Conservation (phyloP, 768 basidiomycete species). For the Collybiopsis confluens region DNA sequence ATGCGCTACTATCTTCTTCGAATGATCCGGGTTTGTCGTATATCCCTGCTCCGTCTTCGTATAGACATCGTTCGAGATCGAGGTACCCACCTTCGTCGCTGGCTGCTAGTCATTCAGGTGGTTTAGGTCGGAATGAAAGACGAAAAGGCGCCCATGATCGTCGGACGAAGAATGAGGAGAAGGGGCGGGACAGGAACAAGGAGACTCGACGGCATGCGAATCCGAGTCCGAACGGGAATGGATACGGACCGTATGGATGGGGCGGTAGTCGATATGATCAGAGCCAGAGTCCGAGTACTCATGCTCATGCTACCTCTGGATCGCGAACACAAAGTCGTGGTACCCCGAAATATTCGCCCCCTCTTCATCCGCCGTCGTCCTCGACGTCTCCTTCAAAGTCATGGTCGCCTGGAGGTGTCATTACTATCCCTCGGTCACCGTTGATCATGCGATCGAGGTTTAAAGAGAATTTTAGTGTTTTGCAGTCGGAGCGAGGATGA, state of each 20-base stretch:
- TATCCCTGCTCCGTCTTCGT: slow-evolving; percentile 1
- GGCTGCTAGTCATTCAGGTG: too few species aligned
- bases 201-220: not conserved
- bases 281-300: too few species aligned
- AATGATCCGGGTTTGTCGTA: too few species aligned
- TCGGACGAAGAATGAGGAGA: not conserved
- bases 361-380: too few species aligned
- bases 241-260: not conserved
- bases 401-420: not conserved
- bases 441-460: slow-evolving; percentile 1
- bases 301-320: too few species aligned
- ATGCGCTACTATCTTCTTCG: not conserved
- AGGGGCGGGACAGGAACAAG: not conserved
- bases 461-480: slow-evolving; percentile 7
- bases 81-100: not conserved
- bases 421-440: not conserved
- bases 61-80: not conserved
- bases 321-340: too few species aligned
- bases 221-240: not conserved
- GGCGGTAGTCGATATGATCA: not conserved
- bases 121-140: not conserved
- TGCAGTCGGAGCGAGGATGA: not conserved
- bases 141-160: too few species aligned
- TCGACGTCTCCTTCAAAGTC: not conserved
- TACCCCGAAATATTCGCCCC: too few species aligned